These are phyloP conservation scores for Penicillium crustosum DNA, from an alignment of 2,329 filamentous ascomycete species.

Conservation along the genomic window DNA sequence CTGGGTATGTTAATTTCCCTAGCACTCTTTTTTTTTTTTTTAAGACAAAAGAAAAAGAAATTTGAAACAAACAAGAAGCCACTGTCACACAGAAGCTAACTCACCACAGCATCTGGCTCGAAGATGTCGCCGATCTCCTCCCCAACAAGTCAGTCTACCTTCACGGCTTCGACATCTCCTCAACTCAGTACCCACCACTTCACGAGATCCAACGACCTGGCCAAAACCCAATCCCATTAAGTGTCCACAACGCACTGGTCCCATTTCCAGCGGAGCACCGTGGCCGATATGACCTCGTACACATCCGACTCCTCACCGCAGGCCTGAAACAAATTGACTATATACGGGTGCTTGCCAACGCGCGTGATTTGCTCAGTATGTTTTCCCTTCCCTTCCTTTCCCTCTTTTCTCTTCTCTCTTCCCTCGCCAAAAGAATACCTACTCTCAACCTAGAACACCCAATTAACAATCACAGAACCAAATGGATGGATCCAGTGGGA, in stretches of 20 bases:
- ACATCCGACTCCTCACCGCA: constrained; percentile 30
- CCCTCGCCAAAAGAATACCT: neutral
- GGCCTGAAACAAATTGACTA: constrained; percentile 29
- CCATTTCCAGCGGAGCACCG: constrained; percentile 30
- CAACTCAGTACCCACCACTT: constrained; percentile 26
- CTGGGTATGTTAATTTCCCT: constrained; percentile 22
- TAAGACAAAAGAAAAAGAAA: too few species aligned
- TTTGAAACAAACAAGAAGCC: neutral
- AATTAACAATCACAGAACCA: constrained; percentile 17
- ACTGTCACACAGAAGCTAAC: neutral
- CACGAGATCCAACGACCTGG: constrained; percentile 16
- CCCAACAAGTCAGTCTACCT: constrained; percentile 15
- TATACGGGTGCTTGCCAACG: constrained; percentile 23
- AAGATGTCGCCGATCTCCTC: constrained; percentile 11
- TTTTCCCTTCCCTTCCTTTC: neutral
- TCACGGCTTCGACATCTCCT: constrained; percentile 36
- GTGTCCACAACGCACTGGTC: constrained; percentile 27
- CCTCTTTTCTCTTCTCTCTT: neutral
- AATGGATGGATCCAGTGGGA: constrained; percentile 33
- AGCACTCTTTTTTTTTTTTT: neutral
- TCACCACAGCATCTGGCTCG: constrained; percentile 27
- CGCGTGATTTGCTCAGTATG: constrained; percentile 31
- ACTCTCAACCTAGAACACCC: neutral
- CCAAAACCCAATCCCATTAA: constrained; percentile 6
- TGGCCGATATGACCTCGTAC: constrained; percentile 33